These are phyloP conservation scores for Cystofilobasidium capitatum DNA, from an alignment of 768 basidiomycete species.

Conservation along the genomic window DNA sequence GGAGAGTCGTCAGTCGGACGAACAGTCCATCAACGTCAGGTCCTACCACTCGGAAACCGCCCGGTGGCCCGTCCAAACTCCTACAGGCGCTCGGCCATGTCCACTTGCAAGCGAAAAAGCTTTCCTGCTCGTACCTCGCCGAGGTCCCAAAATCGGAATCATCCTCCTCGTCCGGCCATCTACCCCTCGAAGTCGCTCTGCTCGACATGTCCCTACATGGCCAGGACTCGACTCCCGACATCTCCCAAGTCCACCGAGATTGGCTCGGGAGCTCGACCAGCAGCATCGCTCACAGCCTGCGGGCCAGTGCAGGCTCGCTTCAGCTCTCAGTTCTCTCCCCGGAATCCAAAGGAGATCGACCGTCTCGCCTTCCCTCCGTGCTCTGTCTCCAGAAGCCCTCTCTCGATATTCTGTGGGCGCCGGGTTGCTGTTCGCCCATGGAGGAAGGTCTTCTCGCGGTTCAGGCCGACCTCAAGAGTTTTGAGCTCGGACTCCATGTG, in stretches of 20 bases:
- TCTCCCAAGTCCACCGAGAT: neutral
- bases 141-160: neutral
- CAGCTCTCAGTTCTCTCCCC: neutral
- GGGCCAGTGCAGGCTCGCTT: neutral
- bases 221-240: neutral
- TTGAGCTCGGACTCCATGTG: too few relatives aligned
- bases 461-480: neutral
- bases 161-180: neutral
- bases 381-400: neutral
- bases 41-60: neutral
- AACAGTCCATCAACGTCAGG: neutral
- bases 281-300: neutral
- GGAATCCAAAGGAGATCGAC: neutral
- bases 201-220: neutral
- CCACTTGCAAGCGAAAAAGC: neutral
- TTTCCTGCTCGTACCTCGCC: neutral
- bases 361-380: neutral
- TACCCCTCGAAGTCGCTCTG: slow-evolving; percentile 6
- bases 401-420: neutral
- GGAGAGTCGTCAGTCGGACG: neutral
- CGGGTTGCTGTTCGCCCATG: too few relatives aligned
- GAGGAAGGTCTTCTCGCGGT: neutral
- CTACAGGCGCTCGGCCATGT: neutral
- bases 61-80: neutral
- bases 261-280: slow-evolving; percentile 1